A percentile compares a stretch with the other conserved stretches of the same genome.
Conservation (phyloP, 345 rosid genomes). For the Durio zibethinus region DNA sequence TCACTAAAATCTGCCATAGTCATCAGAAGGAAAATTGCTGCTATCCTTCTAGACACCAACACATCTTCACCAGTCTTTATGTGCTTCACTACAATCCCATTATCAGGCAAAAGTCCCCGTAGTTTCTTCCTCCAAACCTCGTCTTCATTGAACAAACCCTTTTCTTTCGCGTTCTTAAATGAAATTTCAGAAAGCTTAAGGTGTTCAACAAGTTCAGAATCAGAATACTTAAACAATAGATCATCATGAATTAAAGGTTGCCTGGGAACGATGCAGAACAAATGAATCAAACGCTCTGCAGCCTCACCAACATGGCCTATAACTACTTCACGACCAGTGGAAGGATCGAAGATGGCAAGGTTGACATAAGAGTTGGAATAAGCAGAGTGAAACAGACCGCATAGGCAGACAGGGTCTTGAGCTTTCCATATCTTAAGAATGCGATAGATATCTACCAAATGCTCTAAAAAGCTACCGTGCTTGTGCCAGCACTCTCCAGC, state of each 20-base stretch:
- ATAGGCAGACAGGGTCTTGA: constrained; percentile 74
- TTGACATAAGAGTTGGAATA: constrained; percentile 92
- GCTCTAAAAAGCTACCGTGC: constrained; percentile 89
- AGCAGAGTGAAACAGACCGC: constrained; percentile 95
- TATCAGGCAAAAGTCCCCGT: constrained; percentile 48
- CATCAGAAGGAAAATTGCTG: constrained; percentile 67
- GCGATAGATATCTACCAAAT: constrained; percentile 74
- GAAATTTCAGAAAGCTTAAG: constrained; percentile 55
- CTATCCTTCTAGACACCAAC: constrained; percentile 57
- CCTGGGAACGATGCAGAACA: constrained; percentile 79
- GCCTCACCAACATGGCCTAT: constrained; percentile 72
- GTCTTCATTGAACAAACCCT: constrained; percentile 48
- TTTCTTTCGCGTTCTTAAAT: constrained; percentile 52
- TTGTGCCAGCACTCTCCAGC: constrained; percentile 99
- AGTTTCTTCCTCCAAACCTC: constrained; percentile 88
- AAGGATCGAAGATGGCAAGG: constrained; percentile 84
- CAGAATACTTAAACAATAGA: constrained; percentile 68
- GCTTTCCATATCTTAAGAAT: constrained; percentile 81
- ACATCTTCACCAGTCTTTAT: constrained; percentile 79
- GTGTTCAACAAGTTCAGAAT: constrained; percentile 66
- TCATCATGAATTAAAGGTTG: constrained; percentile 83
- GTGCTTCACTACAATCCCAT: constrained; percentile 58
- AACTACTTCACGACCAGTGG: constrained; percentile 81
- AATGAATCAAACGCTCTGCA: constrained; percentile 79
- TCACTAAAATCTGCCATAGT: constrained; percentile 95